These are phyloP conservation scores for Physcia stellaris DNA, from an alignment of 495 filamentous ascomycete species.

Conservation along the genomic window DNA sequence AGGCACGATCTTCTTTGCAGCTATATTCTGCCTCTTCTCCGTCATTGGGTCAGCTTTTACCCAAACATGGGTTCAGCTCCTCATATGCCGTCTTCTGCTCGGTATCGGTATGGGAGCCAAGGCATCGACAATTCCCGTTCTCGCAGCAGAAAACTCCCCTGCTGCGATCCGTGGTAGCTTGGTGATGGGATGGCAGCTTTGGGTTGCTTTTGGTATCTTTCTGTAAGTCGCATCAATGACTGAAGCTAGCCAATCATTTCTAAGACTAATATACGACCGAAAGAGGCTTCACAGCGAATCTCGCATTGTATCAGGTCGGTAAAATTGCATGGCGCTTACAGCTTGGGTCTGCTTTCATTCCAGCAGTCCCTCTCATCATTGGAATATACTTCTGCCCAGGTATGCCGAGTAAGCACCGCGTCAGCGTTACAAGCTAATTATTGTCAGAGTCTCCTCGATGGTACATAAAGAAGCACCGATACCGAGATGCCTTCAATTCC, in stretches of 20 bases:
- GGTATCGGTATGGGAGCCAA: constrained; percentile 60
- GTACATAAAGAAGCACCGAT: constrained; percentile 48
- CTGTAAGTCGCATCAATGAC: constrained; percentile 19
- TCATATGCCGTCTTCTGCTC: constrained; percentile 48
- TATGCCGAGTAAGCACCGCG: not conserved
- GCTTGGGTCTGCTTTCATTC: constrained; percentile 66
- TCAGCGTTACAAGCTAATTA: constrained; percentile 10
- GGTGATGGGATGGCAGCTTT: constrained; percentile 81
- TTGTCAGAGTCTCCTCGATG: constrained; percentile 47
- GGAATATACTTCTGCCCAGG: constrained; percentile 58
- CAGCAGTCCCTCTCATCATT: constrained; percentile 50
- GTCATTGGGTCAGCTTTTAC: constrained; percentile 54
- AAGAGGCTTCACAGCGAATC: constrained; percentile 53
- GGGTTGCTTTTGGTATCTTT: constrained; percentile 74
- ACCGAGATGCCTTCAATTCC: constrained; percentile 47
- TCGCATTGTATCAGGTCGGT: constrained; percentile 44
- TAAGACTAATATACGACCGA: not conserved
- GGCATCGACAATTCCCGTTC: constrained; percentile 50
- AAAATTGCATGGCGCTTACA: constrained; percentile 62
- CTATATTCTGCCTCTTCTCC: constrained; percentile 46
- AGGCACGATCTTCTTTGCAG: constrained; percentile 53
- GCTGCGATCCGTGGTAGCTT: constrained; percentile 61
- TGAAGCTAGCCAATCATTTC: constrained; percentile 13
- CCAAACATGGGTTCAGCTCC: constrained; percentile 48
- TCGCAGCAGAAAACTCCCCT: constrained; percentile 63